Evolutionary conservation across 805 yeast species (phyloP).

Genomic region (Sugiyamaella qingdaonensis): DNA sequence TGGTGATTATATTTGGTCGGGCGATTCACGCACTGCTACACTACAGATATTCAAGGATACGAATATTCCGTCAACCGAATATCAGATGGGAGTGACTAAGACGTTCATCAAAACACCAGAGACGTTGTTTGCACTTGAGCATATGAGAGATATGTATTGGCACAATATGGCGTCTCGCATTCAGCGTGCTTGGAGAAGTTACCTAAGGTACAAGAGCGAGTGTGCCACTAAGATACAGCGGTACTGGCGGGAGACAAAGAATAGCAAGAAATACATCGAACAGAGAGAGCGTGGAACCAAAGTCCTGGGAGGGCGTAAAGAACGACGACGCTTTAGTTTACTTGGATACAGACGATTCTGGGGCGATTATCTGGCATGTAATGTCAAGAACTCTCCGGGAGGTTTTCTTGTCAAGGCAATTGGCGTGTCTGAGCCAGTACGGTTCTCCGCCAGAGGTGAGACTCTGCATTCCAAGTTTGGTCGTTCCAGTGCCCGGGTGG

Average conservation of each 20-base stretch:
- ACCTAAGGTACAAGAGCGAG: constrained; percentile 72
- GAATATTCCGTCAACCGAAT: constrained; percentile 73
- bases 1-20: constrained; percentile 65
- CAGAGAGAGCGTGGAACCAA: constrained; percentile 79
- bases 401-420: constrained; percentile 64
- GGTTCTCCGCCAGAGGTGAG: constrained; percentile 81
- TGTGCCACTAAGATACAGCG: constrained; percentile 80
- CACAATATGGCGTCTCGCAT: constrained; percentile 96
- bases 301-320: constrained; percentile 68
- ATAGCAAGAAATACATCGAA: constrained; percentile 78
- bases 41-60: constrained; percentile 50
- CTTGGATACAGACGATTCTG: constrained; percentile 81
- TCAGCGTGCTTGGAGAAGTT: constrained; percentile 94
- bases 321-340: constrained; percentile 83
- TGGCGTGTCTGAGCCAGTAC: constrained; percentile 62
- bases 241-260: constrained; percentile 74
- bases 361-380: constrained; percentile 93
- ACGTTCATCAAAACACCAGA: constrained; percentile 97
- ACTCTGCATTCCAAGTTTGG: constrained; percentile 83
- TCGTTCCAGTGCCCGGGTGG: constrained; percentile 76
- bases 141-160: constrained; percentile 96
- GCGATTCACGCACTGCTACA: constrained; percentile 54
- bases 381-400: constrained; percentile 72
- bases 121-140: constrained; percentile 90
- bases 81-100: constrained; percentile 86